Evolutionary conservation across 768 basidiomycete species (phyloP).

Genomic region (Cubamyces sp.): DNA sequence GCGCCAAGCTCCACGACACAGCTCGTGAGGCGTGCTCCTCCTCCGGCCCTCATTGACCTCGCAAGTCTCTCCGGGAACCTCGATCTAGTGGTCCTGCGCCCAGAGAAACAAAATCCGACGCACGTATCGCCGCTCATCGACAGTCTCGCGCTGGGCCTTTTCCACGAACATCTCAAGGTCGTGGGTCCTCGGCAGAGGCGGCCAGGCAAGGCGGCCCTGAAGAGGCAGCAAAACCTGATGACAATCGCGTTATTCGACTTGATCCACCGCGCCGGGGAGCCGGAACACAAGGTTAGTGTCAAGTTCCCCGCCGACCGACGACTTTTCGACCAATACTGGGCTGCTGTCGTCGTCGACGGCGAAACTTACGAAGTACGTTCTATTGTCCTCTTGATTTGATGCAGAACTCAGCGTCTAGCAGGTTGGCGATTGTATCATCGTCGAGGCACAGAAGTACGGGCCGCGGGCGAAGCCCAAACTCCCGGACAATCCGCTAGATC

Average conservation of each 20-base stretch:
- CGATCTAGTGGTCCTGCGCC: conserved; percentile 60
- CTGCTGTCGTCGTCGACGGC: conserved; percentile 47
- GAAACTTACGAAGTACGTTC: conserved; percentile 40
- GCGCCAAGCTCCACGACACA: conserved; percentile 1
- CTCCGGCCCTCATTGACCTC: not conserved
- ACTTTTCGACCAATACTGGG: conserved; percentile 30
- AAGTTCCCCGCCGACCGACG: conserved; percentile 9
- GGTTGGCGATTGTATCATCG: conserved; percentile 67
- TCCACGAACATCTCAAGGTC: conserved; percentile 57
- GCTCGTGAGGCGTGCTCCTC: not conserved
- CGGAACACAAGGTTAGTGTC: not conserved
- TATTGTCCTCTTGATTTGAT: not conserved
- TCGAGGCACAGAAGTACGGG: conserved; percentile 44
- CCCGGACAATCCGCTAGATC: conserved; percentile 38
- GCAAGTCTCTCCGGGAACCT: conserved; percentile 40
- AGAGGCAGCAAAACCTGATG: conserved; percentile 8
- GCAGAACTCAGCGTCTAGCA: conserved; percentile 32
- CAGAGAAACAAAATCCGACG: conserved; percentile 57
- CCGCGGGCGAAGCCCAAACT: conserved; percentile 39
- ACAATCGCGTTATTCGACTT: conserved; percentile 5
- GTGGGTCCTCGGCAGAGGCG: conserved; percentile 49
- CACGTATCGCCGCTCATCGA: conserved; percentile 67
- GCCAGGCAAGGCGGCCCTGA: conserved; percentile 2
- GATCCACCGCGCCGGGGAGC: conserved; percentile 3
- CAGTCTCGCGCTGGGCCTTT: conserved; percentile 51